Percentiles rank a stretch among this genome's conserved stretches.
phyloP scores from a whole-genome alignment of 306 rosid species.

The Lupinus albus region DNA sequence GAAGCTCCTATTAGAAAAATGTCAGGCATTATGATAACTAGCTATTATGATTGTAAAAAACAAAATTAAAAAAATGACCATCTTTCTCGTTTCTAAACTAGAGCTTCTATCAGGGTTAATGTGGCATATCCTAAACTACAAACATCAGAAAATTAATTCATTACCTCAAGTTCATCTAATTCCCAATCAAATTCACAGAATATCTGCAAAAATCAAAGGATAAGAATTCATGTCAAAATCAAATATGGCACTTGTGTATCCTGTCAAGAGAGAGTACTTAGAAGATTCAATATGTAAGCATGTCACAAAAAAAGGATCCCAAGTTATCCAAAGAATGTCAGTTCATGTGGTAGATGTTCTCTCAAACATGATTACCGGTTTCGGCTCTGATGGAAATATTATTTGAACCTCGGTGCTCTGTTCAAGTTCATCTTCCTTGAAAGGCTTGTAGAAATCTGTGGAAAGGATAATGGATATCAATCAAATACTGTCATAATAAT shows the following conservation, averaged over 20 bases:
- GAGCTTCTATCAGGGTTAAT: no score
- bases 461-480: not conserved
- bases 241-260: not conserved
- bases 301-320: conserved; percentile 5
- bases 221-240: conserved; percentile 13
- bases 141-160: conserved; percentile 15
- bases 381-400: conserved; percentile 61
- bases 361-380: conserved; percentile 54
- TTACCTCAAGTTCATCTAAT: conserved; percentile 78
- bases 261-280: not conserved
- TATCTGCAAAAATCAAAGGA: conserved; percentile 47
- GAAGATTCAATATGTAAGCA: not conserved
- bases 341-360: not conserved
- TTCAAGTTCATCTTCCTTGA: conserved; percentile 77
- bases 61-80: no score
- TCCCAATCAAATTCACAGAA: conserved; percentile 85
- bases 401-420: conserved; percentile 78
- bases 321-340: conserved; percentile 11
- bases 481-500: conserved; percentile 4
- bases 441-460: conserved; percentile 74
- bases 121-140: conserved; percentile 11
- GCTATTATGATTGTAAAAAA: conserved; percentile 5
- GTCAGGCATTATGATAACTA: not conserved
- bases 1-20: not conserved
- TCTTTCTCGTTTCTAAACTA: no score